Base-by-base conservation (phyloP, 2,329 filamentous ascomycete species). In the Fusarium sp. region DNA sequence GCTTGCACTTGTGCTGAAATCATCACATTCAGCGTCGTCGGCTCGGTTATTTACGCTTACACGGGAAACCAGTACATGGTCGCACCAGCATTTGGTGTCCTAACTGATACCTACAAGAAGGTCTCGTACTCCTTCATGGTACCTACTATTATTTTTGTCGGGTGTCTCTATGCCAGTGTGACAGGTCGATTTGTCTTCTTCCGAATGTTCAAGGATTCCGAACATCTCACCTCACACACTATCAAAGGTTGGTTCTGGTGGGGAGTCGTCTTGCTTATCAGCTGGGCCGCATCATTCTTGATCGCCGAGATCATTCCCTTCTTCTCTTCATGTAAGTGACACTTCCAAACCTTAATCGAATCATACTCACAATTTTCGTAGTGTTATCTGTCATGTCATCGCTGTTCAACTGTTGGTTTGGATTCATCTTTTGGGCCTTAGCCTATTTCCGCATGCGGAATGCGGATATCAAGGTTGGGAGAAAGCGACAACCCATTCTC, bases 71-170 rank as follows among this genome's bases (percentile, higher is more conserved):
- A 97, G 75, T 97, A 97, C 83, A 94, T 94, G 81, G 93, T 90
- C 0, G 83, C 92, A 0, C 94, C 94, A 0, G 94, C 94, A 0
- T 97, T 97, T 71, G 94, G 93, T 7, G 94, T 92, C 2, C 82
- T 97, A 17, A 85, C 90, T 40, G 88, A 92, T 51, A 83, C 90
- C 3, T 95, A 90, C 82, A 94, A 95, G 81, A 97, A 97, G 81
- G 85, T 97, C 4, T 88, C 92, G 0, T 97, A 97, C 79, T 93
- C 91, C 7, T 97, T 97, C 82, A 97, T 97, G 93, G 90, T 97
- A 22, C 94, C 94, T 0, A 97, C 94, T 0, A 85, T 97, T 66
- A 93, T 97, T 73, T 97, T 97, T 81, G 81, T 97, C 2, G 94
- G 94, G 6, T 93, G 96, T 1, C 81, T 97, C 8, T 97, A 97